Evolutionary conservation across 805 yeast genomes (phyloP).

Genomic region (Candida incommunis): DNA sequence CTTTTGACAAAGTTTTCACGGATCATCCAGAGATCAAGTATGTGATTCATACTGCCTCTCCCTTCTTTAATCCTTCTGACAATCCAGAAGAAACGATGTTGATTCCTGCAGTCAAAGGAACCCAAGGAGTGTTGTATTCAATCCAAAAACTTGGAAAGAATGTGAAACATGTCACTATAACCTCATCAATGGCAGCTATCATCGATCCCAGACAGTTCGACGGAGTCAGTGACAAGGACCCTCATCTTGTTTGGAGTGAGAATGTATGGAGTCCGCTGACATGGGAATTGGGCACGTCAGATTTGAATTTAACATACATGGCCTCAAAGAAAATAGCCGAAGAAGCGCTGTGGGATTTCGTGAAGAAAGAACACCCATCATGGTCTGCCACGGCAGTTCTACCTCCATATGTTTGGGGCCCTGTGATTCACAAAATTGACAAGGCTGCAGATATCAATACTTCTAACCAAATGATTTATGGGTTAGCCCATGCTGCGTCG

Average conservation of each 20-base stretch:
- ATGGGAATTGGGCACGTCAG: conserved; percentile 13
- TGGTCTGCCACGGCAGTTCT: conserved; percentile 16
- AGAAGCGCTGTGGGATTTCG: conserved; percentile 40
- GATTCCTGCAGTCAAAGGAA: conserved; percentile 33
- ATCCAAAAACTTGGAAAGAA: conserved; percentile 25
- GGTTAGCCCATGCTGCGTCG: conserved; percentile 3
- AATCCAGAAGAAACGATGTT: conserved; percentile 29
- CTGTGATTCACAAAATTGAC: conserved; percentile 14
- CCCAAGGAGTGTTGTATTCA: conserved; percentile 28
- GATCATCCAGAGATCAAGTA: conserved; percentile 22
- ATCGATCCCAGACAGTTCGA: neutral
- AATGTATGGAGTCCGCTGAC: conserved; percentile 25
- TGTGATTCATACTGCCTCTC: conserved; percentile 29
- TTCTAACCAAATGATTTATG: conserved; percentile 19
- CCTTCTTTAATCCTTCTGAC: conserved; percentile 19
- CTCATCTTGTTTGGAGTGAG: conserved; percentile 18
- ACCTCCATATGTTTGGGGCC: conserved; percentile 23
- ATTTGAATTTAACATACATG: conserved; percentile 11
- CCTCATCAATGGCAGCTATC: conserved; percentile 32
- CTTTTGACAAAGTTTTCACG: conserved; percentile 34
- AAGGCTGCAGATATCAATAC: conserved; percentile 22
- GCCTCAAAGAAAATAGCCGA: conserved; percentile 44
- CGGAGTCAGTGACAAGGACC: conserved; percentile 6
- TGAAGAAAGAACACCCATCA: conserved; percentile 16
- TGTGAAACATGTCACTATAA: conserved; percentile 30